These are phyloP conservation scores for Pseudogymnoascus sp. DNA, from an alignment of 2,329 filamentous ascomycete species.

Conservation along the genomic window DNA sequence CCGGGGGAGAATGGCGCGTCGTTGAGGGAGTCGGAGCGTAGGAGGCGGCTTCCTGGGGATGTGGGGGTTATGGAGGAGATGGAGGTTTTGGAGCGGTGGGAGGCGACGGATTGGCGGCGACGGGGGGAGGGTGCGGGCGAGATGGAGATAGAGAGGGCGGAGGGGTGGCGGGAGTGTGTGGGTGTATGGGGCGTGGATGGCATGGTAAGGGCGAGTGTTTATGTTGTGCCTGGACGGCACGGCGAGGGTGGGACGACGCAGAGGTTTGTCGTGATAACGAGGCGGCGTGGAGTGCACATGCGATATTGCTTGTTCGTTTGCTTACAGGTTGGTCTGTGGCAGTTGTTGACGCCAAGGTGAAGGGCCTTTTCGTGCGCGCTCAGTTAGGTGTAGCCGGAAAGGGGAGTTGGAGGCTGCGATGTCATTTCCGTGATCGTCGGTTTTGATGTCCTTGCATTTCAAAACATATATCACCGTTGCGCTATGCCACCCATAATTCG, in stretches of 20 bases:
- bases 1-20: slow-evolving; percentile 28
- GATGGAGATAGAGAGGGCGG: background rate
- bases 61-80: background rate
- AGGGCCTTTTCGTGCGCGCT: background rate
- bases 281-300: slow-evolving; percentile 1
- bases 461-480: background rate
- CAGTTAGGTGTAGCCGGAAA: background rate
- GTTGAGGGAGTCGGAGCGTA: slow-evolving; percentile 21
- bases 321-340: background rate
- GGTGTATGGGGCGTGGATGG: slow-evolving; percentile 1
- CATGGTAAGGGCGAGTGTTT: background rate
- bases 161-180: background rate
- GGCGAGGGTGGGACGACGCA: background rate
- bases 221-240: background rate
- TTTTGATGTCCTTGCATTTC: background rate
- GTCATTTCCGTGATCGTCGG: slow-evolving; percentile 4
- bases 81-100: background rate
- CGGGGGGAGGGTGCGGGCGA: background rate
- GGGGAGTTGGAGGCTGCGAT: background rate
- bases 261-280: slow-evolving; percentile 3
- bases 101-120: background rate
- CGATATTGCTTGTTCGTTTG: background rate
- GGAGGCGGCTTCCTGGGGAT: background rate
- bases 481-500: background rate
- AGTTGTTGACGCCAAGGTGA: background rate